Evolutionary conservation across 768 basidiomycete species (phyloP), one percentile per base, ranked within the genome.

Genomic region (Macrocybe gigantea): DNA sequence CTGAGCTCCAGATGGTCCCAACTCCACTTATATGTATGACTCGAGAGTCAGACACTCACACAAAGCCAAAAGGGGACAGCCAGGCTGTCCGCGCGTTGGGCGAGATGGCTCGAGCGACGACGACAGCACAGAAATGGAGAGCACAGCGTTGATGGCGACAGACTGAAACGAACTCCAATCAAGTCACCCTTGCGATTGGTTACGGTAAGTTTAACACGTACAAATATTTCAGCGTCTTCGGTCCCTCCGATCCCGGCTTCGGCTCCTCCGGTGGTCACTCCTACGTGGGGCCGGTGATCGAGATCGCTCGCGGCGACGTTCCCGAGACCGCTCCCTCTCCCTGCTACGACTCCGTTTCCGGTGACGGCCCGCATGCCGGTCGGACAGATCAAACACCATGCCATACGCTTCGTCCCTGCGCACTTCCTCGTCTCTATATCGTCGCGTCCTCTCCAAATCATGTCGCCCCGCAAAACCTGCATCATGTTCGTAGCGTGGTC

Each of bases 331-430:
- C 39, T 68, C 61, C 43, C 49, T 60, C 31, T 79, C 74, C 22
- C 70, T 69, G 51, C 81, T 82, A 43, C 76, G 65, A 51, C 78
- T 80, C 29, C 75, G 73, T 54, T 75, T 77, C 39, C 74, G 66
- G 36, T 70, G 70, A 41, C 72, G 73, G 15, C 63, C 66, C 39
- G 67, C 64, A 15, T 60, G 64, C 14, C 60, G 56, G 10, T 62
- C 64, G 32, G 74, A 70, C n/a, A 84, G 73, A 51, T 94, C 91
- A 62, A 94, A 93, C 15, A 93, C 87, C 85, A 93, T 83, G 14
- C 79, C 81, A 59, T 93, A 91, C 12, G 67, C 71, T 34, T 64
- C 63, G 10, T 65, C 60, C 13, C 62, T 55, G 15, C 38, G 7
- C 14, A 60, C 59, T 7, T 64, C 63, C 32, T 73, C 71, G 31